phyloP scores from a whole-genome alignment of 805 yeast genomes.

The Candida yuanshanica region DNA sequence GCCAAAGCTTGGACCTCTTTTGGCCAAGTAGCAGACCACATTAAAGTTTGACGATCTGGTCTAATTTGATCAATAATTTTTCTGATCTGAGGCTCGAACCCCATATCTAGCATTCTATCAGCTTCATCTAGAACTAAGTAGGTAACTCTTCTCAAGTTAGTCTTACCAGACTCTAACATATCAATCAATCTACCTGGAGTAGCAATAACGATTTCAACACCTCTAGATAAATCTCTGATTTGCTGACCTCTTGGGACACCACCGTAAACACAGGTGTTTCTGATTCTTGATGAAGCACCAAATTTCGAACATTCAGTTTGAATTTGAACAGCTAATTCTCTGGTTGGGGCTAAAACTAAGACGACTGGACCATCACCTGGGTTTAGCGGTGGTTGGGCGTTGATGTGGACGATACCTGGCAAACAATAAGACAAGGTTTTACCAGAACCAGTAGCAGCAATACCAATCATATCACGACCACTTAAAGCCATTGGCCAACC shows the following conservation, averaged over 20 bases:
- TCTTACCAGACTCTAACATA: constrained; percentile 92
- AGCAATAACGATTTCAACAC: constrained; percentile 94
- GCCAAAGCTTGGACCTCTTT: constrained; percentile 94
- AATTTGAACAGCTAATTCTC: constrained; percentile 98
- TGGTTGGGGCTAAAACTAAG: constrained; percentile 93
- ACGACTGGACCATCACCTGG: constrained; percentile 98
- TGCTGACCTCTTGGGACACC: constrained; percentile 99
- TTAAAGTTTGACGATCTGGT: constrained; percentile 98
- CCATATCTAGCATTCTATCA: constrained; percentile 99
- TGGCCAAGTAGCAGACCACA: constrained; percentile 99
- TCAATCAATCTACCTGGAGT: constrained; percentile 99
- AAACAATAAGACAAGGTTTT: constrained; percentile 95
- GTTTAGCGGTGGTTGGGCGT: constrained; percentile 90
- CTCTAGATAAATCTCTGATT: constrained; percentile 91
- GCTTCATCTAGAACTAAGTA: constrained; percentile 98
- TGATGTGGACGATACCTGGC: constrained; percentile 95
- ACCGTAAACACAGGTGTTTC: constrained; percentile 97
- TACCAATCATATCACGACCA: constrained; percentile 99
- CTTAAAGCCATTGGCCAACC: constrained; percentile 99
- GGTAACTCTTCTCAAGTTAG: constrained; percentile 93
- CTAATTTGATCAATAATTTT: constrained; percentile 96
- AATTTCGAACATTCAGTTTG: constrained; percentile 95
- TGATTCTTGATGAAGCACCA: constrained; percentile 84
- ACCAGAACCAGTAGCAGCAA: constrained; percentile 99
- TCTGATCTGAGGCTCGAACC: constrained; percentile 99